Base-by-base conservation (phyloP, 352 stramenopile genomes). In the Phytopythium oedochilum region DNA sequence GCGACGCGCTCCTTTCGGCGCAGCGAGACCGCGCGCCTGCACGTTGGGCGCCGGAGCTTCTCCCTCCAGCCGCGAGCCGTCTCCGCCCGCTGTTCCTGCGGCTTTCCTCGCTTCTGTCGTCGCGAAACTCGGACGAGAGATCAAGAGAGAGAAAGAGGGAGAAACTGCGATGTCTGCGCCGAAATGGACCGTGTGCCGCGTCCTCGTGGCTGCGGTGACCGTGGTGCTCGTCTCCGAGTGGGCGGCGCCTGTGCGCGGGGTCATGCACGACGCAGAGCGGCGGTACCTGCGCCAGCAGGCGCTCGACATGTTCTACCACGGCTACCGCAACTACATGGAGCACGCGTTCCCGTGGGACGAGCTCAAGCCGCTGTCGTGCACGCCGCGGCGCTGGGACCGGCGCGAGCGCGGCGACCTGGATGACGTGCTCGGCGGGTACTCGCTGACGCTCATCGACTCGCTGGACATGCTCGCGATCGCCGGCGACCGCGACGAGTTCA, bases 231-330 rank as follows among this genome's bases (percentile, higher is more conserved):
- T 32, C 7, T 32, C 11, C 14, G 14, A 8, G 3, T 48, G 42
- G 42, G 11, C 6, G 17, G 18, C 18, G 36, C 55, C 45, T 20
- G 50, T 28, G 8, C 26, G 53, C 26, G 73, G 67, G 23, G 61
- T 64, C 40, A 90, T 90, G 75, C 83, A 93, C 69, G 71, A 53
- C 31, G 88, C 83, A 2, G 83, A 94, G 71, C 66, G 65, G 22
- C 53, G 61, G 20, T 62, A 90, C 36, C 65, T 96, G 32, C 73
- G 83, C 53, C 71, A 95, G 26, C 73, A 91, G 57, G 83, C 86
- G 29, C 73, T 75, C 20, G 83, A 86, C 31, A 94, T 96, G 86
- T 95, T 96, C 60, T 93, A 94, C 60, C 88, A 96, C 62, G 88
- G 80, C 50, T 96, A 94, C 66, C 55, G 64, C 54, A 89, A 72